Evolutionary conservation across 2,329 filamentous ascomycete species (phyloP).

Genomic region (Venturiaceae sp.): DNA sequence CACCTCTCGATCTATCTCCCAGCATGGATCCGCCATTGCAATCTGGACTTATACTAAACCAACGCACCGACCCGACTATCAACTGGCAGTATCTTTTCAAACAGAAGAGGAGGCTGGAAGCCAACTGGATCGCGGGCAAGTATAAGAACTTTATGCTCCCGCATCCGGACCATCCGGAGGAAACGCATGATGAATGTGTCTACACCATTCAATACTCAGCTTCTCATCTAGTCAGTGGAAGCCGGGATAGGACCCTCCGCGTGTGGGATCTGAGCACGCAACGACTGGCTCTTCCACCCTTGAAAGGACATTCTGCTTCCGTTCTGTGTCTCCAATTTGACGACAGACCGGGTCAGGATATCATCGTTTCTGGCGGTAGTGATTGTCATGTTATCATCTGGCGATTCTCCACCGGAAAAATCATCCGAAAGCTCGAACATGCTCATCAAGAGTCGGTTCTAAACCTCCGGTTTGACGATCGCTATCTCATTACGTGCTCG

Average conservation of each 20-base stretch:
- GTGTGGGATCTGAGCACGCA: conserved; percentile 84
- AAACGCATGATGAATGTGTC: conserved; percentile 86
- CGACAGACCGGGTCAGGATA: conserved; percentile 71
- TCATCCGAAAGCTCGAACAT: conserved; percentile 62
- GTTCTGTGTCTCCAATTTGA: conserved; percentile 96
- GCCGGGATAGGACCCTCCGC: conserved; percentile 75
- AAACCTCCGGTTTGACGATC: conserved; percentile 84
- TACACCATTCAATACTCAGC: conserved; percentile 88
- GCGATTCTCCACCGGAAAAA: conserved; percentile 83
- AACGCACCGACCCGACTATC: conserved; percentile 46
- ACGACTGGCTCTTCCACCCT: conserved; percentile 62
- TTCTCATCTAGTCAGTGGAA: conserved; percentile 85
- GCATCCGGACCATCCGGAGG: conserved; percentile 66
- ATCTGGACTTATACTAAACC: conserved; percentile 21
- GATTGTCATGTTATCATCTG: conserved; percentile 86
- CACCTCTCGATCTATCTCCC: not conserved
- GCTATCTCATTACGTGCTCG: conserved; percentile 89
- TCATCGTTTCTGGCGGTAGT: conserved; percentile 92
- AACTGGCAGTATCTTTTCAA: conserved; percentile 95
- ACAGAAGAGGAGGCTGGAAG: conserved; percentile 73
- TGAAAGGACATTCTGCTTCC: conserved; percentile 71
- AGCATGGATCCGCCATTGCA: conserved; percentile 11
- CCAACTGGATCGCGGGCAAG: conserved; percentile 80
- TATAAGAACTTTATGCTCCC: conserved; percentile 85
- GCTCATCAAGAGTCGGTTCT: conserved; percentile 88